Evolutionary conservation across 768 basidiomycete species (phyloP), one percentile per base, ranked within the genome.

Genomic region (Trametes coccinea): DNA sequence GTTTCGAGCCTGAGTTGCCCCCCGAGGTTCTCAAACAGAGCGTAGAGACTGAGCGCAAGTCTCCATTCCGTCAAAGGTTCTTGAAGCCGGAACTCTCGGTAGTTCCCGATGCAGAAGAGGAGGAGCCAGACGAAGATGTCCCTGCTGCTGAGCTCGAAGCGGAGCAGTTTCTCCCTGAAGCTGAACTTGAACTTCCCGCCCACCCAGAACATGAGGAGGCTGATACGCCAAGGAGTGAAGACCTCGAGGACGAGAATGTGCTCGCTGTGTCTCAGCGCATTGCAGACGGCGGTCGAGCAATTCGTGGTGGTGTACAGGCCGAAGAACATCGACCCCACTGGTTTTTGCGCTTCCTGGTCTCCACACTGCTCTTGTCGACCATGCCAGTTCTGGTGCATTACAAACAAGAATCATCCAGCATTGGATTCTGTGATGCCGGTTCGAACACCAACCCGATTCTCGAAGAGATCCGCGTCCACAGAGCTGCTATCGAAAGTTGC

Each of bases 381-480:
- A 31, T 66, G 16, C 64, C 59, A 37, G 14, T 60, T 17, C 74
- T 78, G 17, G 65, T 78, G 67, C 77, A 78, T 16, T 90, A 85
- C 78, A 92, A 92, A 75, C 61, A 66, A 11, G 84, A 89, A 66
- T 92, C 92, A 5, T 77, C 86, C 2, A 72, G 79, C 10, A 85
- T 94, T 66, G 92, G 93, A 4, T 94, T 84, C 73, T 94, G 92
- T 69, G 85, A 90, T 63, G 73, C 82, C 39, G 87, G 83, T 17
- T 82, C 72, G 58, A 76, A 78, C 65, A 88, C 85, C 31, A 94
- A 89, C 71, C 72, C 66, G 27, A 75, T 77, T 2, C 73, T 92
- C 52, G 82, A 84, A 59, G 75, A 72, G 13, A 66, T 86, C 17
- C 78, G 80, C 46, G 75, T 74, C 5, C 75, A 75, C 45, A 74